Percentiles rank a stretch among this genome's conserved stretches.
Evolutionary conservation across 108 stramenopile species (phyloP).

Genomic region (Conticribra guillardii): DNA sequence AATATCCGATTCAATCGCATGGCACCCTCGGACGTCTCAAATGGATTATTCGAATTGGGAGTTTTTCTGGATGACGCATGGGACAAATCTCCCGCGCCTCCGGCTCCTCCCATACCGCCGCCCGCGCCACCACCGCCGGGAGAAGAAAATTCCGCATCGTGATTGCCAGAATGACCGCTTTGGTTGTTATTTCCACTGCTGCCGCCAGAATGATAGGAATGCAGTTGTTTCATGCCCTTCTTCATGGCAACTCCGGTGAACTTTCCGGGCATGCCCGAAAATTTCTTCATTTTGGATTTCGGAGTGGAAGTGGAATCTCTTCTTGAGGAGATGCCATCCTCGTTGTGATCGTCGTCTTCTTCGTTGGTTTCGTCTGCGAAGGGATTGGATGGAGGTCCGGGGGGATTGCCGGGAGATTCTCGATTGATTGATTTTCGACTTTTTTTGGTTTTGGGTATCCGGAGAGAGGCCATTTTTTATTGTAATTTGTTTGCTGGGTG

Average conservation of each 20-base stretch:
- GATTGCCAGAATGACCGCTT: not conserved
- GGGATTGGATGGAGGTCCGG: too few relatives aligned
- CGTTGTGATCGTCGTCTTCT: not conserved
- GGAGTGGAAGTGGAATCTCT: not conserved
- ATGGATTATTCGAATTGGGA: constrained; percentile 4
- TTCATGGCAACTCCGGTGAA: too few relatives aligned
- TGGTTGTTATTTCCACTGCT: not conserved
- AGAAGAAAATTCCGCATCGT: not conserved
- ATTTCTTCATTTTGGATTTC: not conserved
- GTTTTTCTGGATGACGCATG: too few relatives aligned
- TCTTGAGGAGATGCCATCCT: not conserved
- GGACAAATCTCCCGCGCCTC: not conserved
- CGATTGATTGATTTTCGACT: too few relatives aligned
- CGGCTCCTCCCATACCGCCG: not conserved
- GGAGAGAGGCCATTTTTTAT: too few relatives aligned
- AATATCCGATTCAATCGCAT: constrained; percentile 74
- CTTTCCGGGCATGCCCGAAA: not conserved
- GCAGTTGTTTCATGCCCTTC: not conserved
- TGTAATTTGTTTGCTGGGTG: too few relatives aligned
- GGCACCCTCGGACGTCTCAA: constrained; percentile 68
- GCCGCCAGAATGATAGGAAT: not conserved
- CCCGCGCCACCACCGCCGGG: not conserved
- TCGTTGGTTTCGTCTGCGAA: not conserved
- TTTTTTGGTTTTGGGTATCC: too few relatives aligned
- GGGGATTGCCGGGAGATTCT: too few relatives aligned